Base-by-base conservation (phyloP, 1,139 yeast genomes). In the Yamadazyma mexicana region DNA sequence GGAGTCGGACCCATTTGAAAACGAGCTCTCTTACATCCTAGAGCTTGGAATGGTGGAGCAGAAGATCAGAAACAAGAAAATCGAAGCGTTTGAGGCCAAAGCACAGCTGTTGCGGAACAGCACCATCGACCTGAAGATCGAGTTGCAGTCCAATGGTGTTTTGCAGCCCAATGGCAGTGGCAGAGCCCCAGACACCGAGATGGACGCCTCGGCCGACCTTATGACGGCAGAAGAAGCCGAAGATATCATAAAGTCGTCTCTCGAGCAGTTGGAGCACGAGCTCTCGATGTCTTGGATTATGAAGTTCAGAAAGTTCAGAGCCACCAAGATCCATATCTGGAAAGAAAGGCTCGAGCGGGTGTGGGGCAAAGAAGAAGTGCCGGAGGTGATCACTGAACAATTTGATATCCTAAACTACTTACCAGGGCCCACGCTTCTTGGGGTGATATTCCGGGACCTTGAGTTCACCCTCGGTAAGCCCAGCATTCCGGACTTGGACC, bases 261-360 rank as follows among this genome's bases (percentile, higher is more conserved):
- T 51, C 34, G 60, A 63, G 10, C 38, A 65, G 6, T 61, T 75
- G 16, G 61, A 70, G 32, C 45, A 51, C 37, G 78, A 84, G 45
- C 64, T 86, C 29, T 77, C 92, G 0, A 69, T 69, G 16, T 78
- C 94, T 0, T 91, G 98, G 98, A 73, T 85, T 22, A 47, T 52
- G 34, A 69, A 65, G 42, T 69, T 47, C 47, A 55, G 49, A 28
- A 42, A 51, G 14, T 69, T 63, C 50, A 53, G 59, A 16, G 33
- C 47, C 2, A 51, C 52, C 8, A 64, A 67, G 44, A 44, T 51
- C 12, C 43, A 54, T 5, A 45, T 45, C 16, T 67, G 73, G 71
- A 50, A 46, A 31, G 40, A 48, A 8, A 56, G 66, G 35, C 39
- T 54, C 15, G 53, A 51, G 10, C 46, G 52, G 16, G 56, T 58